Conservation (phyloP, 2,329 filamentous ascomycete species). For the Colletotrichum sansevieriae region DNA sequence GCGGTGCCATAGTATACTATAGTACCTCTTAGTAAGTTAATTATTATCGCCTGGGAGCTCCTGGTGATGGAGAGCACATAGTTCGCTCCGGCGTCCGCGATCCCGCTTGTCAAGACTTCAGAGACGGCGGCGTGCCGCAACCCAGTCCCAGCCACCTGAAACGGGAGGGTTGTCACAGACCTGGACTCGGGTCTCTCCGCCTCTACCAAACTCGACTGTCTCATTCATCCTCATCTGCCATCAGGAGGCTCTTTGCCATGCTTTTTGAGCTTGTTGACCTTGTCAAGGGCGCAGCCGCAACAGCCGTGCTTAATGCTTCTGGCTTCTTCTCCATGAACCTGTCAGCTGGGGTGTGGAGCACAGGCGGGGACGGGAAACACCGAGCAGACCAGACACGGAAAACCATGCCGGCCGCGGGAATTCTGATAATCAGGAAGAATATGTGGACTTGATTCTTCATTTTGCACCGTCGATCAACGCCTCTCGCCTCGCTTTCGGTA, state of each 20-base stretch:
- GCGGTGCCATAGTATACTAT: too few relatives aligned
- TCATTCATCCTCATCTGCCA: constrained; percentile 7
- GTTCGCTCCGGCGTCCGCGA: constrained; percentile 30
- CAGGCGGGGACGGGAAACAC: constrained; percentile 18
- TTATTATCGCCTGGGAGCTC: constrained; percentile 13
- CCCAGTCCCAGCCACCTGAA: constrained; percentile 38
- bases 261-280: constrained; percentile 6
- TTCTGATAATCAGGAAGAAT: neutral
- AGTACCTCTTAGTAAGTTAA: too few relatives aligned
- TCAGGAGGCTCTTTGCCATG: constrained; percentile 18
- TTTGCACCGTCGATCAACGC: constrained; percentile 2
- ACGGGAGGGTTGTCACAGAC: constrained; percentile 42
- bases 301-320: constrained; percentile 18
- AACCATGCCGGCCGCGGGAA: neutral
- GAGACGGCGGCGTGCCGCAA: constrained; percentile 22
- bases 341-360: constrained; percentile 12
- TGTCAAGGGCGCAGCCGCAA: constrained; percentile 26
- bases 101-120: constrained; percentile 37
- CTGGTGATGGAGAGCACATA: constrained; percentile 3
- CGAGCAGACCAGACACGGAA: neutral
- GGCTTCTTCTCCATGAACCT: neutral
- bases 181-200: constrained; percentile 20
- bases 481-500: constrained; percentile 20
- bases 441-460: neutral
- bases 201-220: constrained; percentile 9